phyloP scores from a whole-genome alignment of 2,329 filamentous ascomycete species.

The Beauveria bassiana region DNA sequence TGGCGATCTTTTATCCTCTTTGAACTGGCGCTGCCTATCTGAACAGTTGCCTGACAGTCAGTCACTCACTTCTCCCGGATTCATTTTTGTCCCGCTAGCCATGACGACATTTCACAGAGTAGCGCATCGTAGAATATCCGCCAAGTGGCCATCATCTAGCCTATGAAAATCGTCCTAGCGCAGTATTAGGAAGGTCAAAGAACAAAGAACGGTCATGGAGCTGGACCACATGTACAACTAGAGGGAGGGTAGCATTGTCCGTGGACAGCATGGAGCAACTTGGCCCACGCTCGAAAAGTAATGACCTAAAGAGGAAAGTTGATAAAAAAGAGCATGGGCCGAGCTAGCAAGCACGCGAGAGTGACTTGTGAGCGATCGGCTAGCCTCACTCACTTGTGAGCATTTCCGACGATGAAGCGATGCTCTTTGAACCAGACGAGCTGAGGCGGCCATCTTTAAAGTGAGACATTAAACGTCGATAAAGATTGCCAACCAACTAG shows the following conservation, averaged over 20 bases:
- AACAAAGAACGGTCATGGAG: not conserved
- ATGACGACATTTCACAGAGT: not conserved
- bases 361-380: not conserved
- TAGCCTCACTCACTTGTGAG: not conserved
- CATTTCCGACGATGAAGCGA: not conserved
- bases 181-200: slow-evolving; percentile 3
- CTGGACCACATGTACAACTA: not conserved
- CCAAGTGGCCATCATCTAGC: not conserved
- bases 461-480: too few species aligned
- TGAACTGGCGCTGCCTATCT: not conserved
- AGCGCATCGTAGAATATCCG: not conserved
- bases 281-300: not conserved
- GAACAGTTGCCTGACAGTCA: not conserved
- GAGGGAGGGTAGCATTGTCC: not conserved
- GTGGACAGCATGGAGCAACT: not conserved
- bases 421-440: not conserved
- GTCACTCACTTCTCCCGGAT: not conserved
- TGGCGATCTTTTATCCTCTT: not conserved
- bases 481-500: too few species aligned
- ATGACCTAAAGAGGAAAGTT: slow-evolving; percentile 1
- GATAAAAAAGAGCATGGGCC: not conserved
- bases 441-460: too few species aligned
- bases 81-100: not conserved
- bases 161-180: not conserved
- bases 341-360: not conserved